Evolutionary conservation across 768 basidiomycete genomes (phyloP).

Genomic region (Phylloporus sp.): DNA sequence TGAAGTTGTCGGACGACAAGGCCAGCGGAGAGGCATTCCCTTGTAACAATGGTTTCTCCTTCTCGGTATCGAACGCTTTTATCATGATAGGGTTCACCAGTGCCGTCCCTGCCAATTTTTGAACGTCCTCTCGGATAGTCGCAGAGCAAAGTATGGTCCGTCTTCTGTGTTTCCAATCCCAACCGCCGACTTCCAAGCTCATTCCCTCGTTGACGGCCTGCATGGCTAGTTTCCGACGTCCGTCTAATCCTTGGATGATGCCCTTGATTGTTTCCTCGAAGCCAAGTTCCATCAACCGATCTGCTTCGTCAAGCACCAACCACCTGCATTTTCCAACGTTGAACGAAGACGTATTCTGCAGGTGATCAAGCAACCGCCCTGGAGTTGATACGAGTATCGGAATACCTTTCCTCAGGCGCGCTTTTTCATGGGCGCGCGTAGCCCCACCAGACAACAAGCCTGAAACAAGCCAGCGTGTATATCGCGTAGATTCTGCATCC

Average conservation of each 20-base stretch:
- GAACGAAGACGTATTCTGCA: slow-evolving; percentile 92
- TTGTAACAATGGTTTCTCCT: slow-evolving; percentile 10
- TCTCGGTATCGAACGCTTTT: slow-evolving; percentile 59
- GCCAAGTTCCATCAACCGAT: slow-evolving; percentile 95
- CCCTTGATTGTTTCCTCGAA: slow-evolving; percentile 94
- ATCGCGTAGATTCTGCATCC: slow-evolving; percentile 41
- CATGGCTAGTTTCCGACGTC: slow-evolving; percentile 65
- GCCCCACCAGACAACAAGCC: slow-evolving; percentile 93
- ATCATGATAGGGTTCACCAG: slow-evolving; percentile 78
- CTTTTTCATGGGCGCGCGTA: slow-evolving; percentile 92
- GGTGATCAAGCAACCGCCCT: slow-evolving; percentile 90
- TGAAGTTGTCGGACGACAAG: slow-evolving; percentile 56
- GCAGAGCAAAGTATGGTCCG: slow-evolving; percentile 94
- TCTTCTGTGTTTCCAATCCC: slow-evolving; percentile 76
- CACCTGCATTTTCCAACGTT: slow-evolving; percentile 91
- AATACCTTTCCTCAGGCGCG: slow-evolving; percentile 86
- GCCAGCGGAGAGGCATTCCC: slow-evolving; percentile 14
- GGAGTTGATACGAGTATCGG: slow-evolving; percentile 96
- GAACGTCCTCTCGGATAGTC: slow-evolving; percentile 92
- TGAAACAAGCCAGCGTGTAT: slow-evolving; percentile 91
- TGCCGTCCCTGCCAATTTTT: slow-evolving; percentile 83
- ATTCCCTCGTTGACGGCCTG: slow-evolving; percentile 64
- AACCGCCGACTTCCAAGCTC: slow-evolving; percentile 70
- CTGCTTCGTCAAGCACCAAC: slow-evolving; percentile 96
- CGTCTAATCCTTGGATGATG: slow-evolving; percentile 83